Evolutionary conservation across 257 asterid genomes (phyloP), one percentile per base, ranked within the genome.

Genomic region (Osmanthus fragrans): DNA sequence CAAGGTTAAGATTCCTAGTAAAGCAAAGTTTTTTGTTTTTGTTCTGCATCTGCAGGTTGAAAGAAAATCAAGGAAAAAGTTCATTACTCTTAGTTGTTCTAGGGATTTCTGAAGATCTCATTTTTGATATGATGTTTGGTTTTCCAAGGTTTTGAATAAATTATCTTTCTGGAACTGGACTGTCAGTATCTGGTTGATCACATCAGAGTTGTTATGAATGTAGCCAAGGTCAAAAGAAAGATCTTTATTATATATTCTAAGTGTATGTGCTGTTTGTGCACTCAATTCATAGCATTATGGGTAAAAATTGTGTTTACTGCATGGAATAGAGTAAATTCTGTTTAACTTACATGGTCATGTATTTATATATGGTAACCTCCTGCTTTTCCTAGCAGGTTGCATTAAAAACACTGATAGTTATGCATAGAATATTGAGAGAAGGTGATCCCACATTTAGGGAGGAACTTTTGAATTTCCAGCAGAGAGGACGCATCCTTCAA

Each of bases 361-460:
- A 64, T 64, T 15, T 21, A 27, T 40, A 54, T 76, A 74, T 65
- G 54, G 67, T 70, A 56, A 25, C 54, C 25, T 16, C 76, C 19
- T 68, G 63, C 56, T 47, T 81, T 73, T 54, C 51, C 72, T 15
- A 47, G 80, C 78, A 94, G 98, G 98, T 92, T 85, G 98, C 97
- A 12, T 80, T 94, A 82, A 94, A 94, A 89, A 91, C 97, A 0
- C 79, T 94, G 76, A 84, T 94, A 73, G 97, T 94, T 69, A 87
- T 92, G 60, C 98, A 94, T 82, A 88, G 97, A 86, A 86, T 92
- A 40, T 73, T 94, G 83, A 86, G 98, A 86, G 97, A 94, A 85
- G 98, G 97, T 76, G 97, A 94, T 88, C 97, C 97, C 6, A 78
- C 94, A 70, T 94, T 94, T 80, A 90, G 89, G 73, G 97, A 92